Evolutionary conservation across 2,329 filamentous ascomycete species (phyloP), one percentile per base, ranked within the genome.

Genomic region (Botrytis sinoallii): DNA sequence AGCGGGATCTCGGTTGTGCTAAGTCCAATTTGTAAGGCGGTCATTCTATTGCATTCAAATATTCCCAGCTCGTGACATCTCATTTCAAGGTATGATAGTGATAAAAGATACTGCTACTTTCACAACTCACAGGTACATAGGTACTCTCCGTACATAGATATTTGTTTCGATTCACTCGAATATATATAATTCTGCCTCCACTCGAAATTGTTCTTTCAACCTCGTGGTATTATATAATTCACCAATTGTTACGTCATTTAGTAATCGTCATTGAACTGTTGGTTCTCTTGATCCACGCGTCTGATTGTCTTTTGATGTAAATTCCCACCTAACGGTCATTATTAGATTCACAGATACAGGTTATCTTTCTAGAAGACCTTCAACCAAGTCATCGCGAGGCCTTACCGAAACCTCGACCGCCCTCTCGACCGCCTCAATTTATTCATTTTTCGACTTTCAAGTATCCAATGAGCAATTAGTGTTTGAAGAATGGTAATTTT

Each of bases 401-500:
- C 44, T 44, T 59, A 61, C 64, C 71, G 63, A 72, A 48, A 69
- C 38, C 55, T 73, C 57, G 66, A 69, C 70, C 63, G 70, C 55
- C 40, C n/a, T 68, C 70, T 60, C 64, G 48, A 72, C 64, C 38
- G 65, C 48, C 29, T 72, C 64, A 18, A 69, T 38, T 20, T 32
- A 48, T 60, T 59, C n/a, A 20, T 42, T 35, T 38, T 22, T 44
- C 52, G 18, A 60, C 52, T 48, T 48, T 29, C 40, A 48, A 40
- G 25, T 57, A 32, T 66, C 74, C 44, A 74, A 80, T 79, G 79
- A 76, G 66, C 68, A 71, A 61, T 73, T 69, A 40, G 73, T 22
- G 59, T 67, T 61, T 70, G 77, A 76, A 79, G 74, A 74, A 79
- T 76, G 74, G 68, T 67, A 68, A 59, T 72, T 75, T 78, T 74